Percentiles rank a stretch among this genome's conserved stretches.
These are phyloP conservation scores for Macrocystidia cucumis DNA, from an alignment of 1,284 basidiomycete species.

Conservation along the genomic window DNA sequence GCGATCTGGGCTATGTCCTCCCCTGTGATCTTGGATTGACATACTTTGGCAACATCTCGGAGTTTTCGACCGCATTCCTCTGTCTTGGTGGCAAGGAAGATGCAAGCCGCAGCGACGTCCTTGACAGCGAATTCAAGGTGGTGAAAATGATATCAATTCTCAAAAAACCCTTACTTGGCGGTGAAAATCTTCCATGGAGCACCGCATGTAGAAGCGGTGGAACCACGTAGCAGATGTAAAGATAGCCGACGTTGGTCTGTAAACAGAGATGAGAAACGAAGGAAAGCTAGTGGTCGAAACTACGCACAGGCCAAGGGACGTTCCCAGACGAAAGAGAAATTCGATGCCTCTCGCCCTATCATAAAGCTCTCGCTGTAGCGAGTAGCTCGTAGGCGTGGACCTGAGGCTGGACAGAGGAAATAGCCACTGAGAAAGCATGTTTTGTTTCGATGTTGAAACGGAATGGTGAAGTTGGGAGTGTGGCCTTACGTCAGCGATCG, in stretches of 20 bases:
- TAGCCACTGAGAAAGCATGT: constrained; percentile 52
- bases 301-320: constrained; percentile 65
- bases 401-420: constrained; percentile 54
- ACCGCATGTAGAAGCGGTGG: constrained; percentile 93
- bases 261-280: constrained; percentile 3
- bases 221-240: constrained; percentile 86
- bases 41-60: constrained; percentile 75
- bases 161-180: constrained; percentile 49
- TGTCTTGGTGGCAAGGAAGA: constrained; percentile 89
- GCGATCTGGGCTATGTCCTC: constrained; percentile 48
- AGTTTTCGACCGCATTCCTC: constrained; percentile 85
- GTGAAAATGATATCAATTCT: constrained; percentile 3
- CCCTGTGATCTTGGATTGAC: constrained; percentile 61
- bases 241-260: constrained; percentile 70
- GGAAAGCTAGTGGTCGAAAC: constrained; percentile 7
- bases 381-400: constrained; percentile 50
- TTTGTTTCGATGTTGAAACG: neutral
- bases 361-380: constrained; percentile 60
- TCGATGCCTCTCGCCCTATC: constrained; percentile 74
- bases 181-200: constrained; percentile 78
- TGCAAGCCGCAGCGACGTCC: constrained; percentile 85
- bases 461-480: neutral
- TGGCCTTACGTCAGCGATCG: too few species aligned
- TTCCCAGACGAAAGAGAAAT: constrained; percentile 72
- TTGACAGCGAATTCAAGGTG: constrained; percentile 21